Percentiles rank a stretch among this genome's conserved stretches.
Evolutionary conservation across 805 yeast species (phyloP).

Genomic region (Lachancea cidri): DNA sequence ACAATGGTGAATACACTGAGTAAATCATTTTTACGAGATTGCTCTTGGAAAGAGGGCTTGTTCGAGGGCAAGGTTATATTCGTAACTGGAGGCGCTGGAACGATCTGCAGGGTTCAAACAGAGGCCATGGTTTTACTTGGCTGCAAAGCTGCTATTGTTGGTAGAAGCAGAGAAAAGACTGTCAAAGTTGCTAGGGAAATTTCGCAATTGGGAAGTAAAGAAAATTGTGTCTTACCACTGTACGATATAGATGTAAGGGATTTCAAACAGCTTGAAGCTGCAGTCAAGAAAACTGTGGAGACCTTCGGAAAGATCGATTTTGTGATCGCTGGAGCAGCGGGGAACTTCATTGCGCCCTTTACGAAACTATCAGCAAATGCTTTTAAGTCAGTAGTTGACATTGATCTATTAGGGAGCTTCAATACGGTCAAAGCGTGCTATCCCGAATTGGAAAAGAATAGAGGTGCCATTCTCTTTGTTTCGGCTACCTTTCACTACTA

Average conservation of each 20-base stretch:
- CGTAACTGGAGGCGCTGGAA: slow-evolving; percentile 94
- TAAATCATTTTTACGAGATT: slow-evolving; percentile 23
- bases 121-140: slow-evolving; percentile 82
- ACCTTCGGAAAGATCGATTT: slow-evolving; percentile 75
- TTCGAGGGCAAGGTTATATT: slow-evolving; percentile 83
- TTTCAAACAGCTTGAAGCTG: slow-evolving; percentile 50
- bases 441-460: slow-evolving; percentile 54
- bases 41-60: slow-evolving; percentile 50
- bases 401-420: slow-evolving; percentile 83
- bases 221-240: slow-evolving; percentile 58
- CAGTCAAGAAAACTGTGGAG: slow-evolving; percentile 60
- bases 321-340: slow-evolving; percentile 95
- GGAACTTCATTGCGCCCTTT: slow-evolving; percentile 81
- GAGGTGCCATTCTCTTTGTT: slow-evolving; percentile 73
- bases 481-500: slow-evolving; percentile 86
- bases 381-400: slow-evolving; percentile 79
- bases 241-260: slow-evolving; percentile 78
- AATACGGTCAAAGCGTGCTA: slow-evolving; percentile 84
- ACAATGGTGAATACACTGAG: slow-evolving; percentile 28
- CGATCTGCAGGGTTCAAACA: slow-evolving; percentile 87
- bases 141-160: slow-evolving; percentile 80
- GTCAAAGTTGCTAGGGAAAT: slow-evolving; percentile 64
- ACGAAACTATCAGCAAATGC: slow-evolving; percentile 78
- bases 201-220: slow-evolving; percentile 47
- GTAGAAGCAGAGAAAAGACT: slow-evolving; percentile 68